A percentile compares a stretch with the other conserved stretches of the same genome.
These are phyloP conservation scores for Ormosia emarginata DNA, from an alignment of 306 rosid genomes.

Conservation along the genomic window DNA sequence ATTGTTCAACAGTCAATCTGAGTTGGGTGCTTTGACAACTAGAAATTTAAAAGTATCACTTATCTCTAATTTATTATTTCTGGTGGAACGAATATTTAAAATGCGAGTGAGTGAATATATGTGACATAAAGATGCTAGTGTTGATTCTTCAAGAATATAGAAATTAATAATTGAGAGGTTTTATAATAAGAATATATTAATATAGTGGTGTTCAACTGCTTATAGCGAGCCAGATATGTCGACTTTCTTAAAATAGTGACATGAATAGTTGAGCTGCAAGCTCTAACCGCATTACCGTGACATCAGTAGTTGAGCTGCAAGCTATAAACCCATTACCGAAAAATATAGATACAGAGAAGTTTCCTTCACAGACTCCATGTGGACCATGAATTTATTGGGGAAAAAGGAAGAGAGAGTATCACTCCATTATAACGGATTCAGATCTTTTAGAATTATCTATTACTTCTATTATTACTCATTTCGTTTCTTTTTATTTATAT, in stretches of 20 bases:
- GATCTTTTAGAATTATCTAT: too few relatives aligned
- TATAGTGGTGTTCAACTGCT: background rate
- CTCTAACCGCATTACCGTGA: too few relatives aligned
- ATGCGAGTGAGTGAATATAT: background rate
- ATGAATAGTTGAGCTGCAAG: background rate
- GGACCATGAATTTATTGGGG: too few relatives aligned
- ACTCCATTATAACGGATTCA: too few relatives aligned
- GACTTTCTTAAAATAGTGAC: background rate
- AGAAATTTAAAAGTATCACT: background rate
- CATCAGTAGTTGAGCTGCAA: background rate
- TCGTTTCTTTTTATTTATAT: too few relatives aligned
- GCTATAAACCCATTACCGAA: too few relatives aligned
- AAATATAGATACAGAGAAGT: too few relatives aligned
- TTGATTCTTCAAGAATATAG: slow-evolving; percentile 12
- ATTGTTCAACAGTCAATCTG: background rate
- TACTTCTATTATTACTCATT: too few relatives aligned
- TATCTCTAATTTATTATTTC: background rate
- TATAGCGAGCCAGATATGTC: background rate
- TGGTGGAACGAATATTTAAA: background rate
- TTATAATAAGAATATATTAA: background rate
- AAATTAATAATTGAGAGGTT: background rate
- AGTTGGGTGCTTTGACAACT: slow-evolving; percentile 1
- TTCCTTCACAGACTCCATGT: too few relatives aligned
- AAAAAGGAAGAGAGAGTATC: too few relatives aligned
- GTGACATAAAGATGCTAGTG: background rate